Evolutionary conservation across 2,329 filamentous ascomycete genomes (phyloP).

Genomic region (Coniochaeta sp.): DNA sequence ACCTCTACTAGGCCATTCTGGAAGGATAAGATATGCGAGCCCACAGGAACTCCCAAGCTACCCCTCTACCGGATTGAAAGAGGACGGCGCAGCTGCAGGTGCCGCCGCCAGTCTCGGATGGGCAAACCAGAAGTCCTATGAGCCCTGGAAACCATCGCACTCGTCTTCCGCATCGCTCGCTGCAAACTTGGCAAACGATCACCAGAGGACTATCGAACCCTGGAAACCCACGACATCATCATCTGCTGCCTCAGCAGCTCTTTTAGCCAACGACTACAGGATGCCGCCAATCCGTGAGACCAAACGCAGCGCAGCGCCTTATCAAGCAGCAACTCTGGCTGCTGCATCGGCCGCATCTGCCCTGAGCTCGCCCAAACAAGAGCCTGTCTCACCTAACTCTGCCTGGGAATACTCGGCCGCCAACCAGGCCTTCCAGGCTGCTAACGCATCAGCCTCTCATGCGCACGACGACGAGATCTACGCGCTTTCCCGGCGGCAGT

Average conservation of each 20-base stretch:
- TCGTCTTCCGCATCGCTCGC: constrained; percentile 38
- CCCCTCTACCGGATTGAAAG: constrained; percentile 56
- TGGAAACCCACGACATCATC: constrained; percentile 50
- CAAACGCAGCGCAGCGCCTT: constrained; percentile 56
- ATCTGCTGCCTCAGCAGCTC: constrained; percentile 40
- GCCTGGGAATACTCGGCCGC: constrained; percentile 62
- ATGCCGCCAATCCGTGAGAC: constrained; percentile 52
- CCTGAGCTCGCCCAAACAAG: background rate
- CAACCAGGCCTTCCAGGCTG: constrained; percentile 36
- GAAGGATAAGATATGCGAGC: constrained; percentile 61
- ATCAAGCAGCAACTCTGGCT: constrained; percentile 68
- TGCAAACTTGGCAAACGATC: constrained; percentile 20
- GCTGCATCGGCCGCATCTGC: constrained; percentile 17
- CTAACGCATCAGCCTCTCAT: constrained; percentile 9
- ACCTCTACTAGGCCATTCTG: constrained; percentile 16
- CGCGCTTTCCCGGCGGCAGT: constrained; percentile 49
- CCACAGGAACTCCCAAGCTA: constrained; percentile 68
- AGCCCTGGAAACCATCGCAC: constrained; percentile 56
- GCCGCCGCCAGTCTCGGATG: constrained; percentile 71
- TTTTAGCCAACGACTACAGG: constrained; percentile 34
- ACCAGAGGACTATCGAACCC: constrained; percentile 25
- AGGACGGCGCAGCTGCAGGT: constrained; percentile 56
- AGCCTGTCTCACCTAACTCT: constrained; percentile 11
- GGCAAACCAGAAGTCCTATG: constrained; percentile 56
- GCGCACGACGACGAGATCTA: constrained; percentile 32